These are phyloP conservation scores for Lactarius akahatsu DNA, from an alignment of 768 basidiomycete genomes.

Conservation along the genomic window DNA sequence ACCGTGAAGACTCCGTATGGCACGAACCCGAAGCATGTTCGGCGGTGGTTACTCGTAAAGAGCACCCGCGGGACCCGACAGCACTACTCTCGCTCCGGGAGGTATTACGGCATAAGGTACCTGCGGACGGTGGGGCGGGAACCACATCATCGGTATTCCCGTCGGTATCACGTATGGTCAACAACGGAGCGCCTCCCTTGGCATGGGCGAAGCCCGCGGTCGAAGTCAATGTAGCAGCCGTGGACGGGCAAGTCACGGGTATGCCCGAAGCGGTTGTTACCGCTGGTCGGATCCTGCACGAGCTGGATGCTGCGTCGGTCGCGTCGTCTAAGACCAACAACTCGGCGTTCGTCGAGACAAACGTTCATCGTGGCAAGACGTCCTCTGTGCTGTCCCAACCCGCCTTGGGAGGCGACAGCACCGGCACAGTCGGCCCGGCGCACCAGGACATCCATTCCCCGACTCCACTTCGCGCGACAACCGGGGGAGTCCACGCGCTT, in stretches of 20 bases:
- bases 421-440: constrained; percentile 38
- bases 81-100: constrained; percentile 59
- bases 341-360: constrained; percentile 39
- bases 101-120: constrained; percentile 56
- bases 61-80: constrained; percentile 59
- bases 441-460: constrained; percentile 1
- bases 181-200: constrained; percentile 35
- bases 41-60: constrained; percentile 59
- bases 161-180: constrained; percentile 26
- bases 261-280: constrained; percentile 39
- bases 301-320: constrained; percentile 39
- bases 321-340: constrained; percentile 31
- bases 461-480: neutral
- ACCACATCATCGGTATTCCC: constrained; percentile 31
- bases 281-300: constrained; percentile 49
- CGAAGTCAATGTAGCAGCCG: constrained; percentile 50
- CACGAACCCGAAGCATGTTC: constrained; percentile 61
- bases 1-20: constrained; percentile 57
- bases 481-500: neutral
- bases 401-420: constrained; percentile 39
- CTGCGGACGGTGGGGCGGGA: constrained; percentile 36
- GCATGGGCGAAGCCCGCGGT: constrained; percentile 61
- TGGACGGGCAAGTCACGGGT: constrained; percentile 48
- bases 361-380: constrained; percentile 41
- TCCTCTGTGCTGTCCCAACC: constrained; percentile 40